These are phyloP conservation scores for Erigeron philadelphicus DNA, from an alignment of 140 eudicot genomes.

Conservation along the genomic window DNA sequence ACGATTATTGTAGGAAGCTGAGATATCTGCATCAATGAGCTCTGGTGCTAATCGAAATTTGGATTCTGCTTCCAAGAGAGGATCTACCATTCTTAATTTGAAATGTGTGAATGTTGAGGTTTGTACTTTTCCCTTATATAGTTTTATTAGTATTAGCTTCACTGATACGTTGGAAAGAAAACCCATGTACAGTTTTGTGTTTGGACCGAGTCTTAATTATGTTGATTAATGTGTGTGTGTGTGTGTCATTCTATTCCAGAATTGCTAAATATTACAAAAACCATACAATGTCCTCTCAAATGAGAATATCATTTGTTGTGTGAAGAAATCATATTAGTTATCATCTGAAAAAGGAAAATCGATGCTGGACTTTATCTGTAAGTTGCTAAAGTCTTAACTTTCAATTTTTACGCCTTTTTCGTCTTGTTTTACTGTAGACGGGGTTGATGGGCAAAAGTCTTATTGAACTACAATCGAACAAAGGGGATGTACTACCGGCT, in stretches of 20 bases:
- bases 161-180: conserved; percentile 4
- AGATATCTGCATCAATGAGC: conserved; percentile 71
- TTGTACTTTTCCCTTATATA: conserved; percentile 4
- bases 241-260: neutral
- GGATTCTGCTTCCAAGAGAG: conserved; percentile 85
- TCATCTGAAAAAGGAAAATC: neutral
- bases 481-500: conserved; percentile 93
- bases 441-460: conserved; percentile 94
- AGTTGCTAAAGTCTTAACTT: neutral
- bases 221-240: neutral
- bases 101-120: conserved; percentile 98
- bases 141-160: neutral
- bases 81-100: conserved; percentile 78
- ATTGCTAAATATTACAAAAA: neutral
- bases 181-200: neutral
- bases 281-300: conserved; percentile 15
- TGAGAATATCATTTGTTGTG: neutral
- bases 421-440: conserved; percentile 37
- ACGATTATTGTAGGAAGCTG: conserved; percentile 66
- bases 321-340: neutral
- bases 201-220: neutral
- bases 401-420: neutral
- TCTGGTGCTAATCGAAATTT: conserved; percentile 72
- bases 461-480: conserved; percentile 85
- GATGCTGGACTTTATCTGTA: neutral